Conservation (phyloP, 1,139 yeast genomes). For the Diutina catenulata region DNA sequence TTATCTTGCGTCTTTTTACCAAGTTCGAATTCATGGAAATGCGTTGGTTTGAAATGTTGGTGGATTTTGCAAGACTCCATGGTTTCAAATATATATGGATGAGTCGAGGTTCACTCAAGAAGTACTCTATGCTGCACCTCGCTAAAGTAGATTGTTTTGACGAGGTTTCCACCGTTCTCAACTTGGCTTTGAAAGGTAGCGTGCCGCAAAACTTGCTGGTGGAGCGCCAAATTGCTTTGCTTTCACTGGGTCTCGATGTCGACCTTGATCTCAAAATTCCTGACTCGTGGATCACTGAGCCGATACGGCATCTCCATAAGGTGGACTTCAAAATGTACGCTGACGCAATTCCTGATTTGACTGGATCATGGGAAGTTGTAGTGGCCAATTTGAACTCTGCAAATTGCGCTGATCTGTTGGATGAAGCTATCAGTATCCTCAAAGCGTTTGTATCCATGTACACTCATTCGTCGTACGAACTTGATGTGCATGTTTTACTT, state of each 20-base stretch:
- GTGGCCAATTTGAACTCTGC: constrained; percentile 19
- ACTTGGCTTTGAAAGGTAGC: no score
- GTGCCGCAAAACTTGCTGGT: no score
- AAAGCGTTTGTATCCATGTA: constrained; percentile 7
- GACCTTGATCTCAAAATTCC: no score
- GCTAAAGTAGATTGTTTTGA: no score
- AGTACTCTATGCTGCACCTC: no score
- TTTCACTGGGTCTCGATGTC: no score
- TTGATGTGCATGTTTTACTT: constrained; percentile 10
- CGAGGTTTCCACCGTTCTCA: no score
- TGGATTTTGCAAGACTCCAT: constrained; percentile 1
- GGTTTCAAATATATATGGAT: constrained; percentile 2
- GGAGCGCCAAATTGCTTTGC: no score
- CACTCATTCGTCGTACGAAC: background rate
- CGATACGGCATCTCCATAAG: background rate
- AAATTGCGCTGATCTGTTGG: constrained; percentile 21
- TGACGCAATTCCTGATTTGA: constrained; percentile 13
- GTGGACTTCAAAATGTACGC: background rate
- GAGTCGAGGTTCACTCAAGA: background rate
- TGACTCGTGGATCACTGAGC: no score
- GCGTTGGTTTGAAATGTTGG: constrained; percentile 11
- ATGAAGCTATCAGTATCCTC: constrained; percentile 5
- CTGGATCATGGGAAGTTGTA: constrained; percentile 16
- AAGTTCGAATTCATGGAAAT: constrained; percentile 24
- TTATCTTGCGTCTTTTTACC: constrained; percentile 29